Percentiles rank a stretch among this genome's conserved stretches.
These are phyloP conservation scores for Acidomyces sp. DNA, from an alignment of 495 filamentous ascomycete species.

Conservation along the genomic window DNA sequence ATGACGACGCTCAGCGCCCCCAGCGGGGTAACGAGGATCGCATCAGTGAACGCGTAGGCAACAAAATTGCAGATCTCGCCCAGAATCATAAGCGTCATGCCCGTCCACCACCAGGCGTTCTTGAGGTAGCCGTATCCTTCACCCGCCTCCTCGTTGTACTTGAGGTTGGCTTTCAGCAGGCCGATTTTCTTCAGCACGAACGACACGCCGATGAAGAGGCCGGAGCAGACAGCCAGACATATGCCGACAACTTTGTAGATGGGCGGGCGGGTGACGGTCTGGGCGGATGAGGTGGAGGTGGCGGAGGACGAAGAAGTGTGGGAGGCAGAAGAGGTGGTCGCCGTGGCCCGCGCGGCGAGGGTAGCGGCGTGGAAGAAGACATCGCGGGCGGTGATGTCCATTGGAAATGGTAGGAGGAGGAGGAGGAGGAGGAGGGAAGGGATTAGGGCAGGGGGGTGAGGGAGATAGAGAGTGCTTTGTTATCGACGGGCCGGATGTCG, in stretches of 20 bases:
- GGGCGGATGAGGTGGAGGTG: constrained; percentile 21
- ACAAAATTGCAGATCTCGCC: constrained; percentile 97
- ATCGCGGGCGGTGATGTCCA: constrained; percentile 9
- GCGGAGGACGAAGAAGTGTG: constrained; percentile 15
- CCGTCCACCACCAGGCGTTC: constrained; percentile 88
- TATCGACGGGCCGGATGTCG: too few relatives aligned
- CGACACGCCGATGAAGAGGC: constrained; percentile 85
- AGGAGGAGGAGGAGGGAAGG: too few relatives aligned
- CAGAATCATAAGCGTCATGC: constrained; percentile 95
- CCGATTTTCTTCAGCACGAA: constrained; percentile 95
- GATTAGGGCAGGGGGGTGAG: too few relatives aligned
- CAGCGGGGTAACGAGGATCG: constrained; percentile 87
- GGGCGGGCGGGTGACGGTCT: constrained; percentile 34
- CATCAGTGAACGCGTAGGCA: constrained; percentile 94
- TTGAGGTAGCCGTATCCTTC: constrained; percentile 97
- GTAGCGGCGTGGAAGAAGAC: constrained; percentile 6
- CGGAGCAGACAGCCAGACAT: constrained; percentile 72
- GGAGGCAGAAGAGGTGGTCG: background rate
- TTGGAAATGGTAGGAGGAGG: too few relatives aligned
- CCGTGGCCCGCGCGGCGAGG: constrained; percentile 12
- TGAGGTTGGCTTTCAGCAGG: constrained; percentile 80
- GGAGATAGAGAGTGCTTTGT: too few relatives aligned
- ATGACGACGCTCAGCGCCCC: constrained; percentile 93
- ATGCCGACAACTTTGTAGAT: constrained; percentile 83
- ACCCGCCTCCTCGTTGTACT: constrained; percentile 91